Base-by-base conservation (phyloP, 352 stramenopile genomes). In the Globisporangium cylindrosporum region DNA sequence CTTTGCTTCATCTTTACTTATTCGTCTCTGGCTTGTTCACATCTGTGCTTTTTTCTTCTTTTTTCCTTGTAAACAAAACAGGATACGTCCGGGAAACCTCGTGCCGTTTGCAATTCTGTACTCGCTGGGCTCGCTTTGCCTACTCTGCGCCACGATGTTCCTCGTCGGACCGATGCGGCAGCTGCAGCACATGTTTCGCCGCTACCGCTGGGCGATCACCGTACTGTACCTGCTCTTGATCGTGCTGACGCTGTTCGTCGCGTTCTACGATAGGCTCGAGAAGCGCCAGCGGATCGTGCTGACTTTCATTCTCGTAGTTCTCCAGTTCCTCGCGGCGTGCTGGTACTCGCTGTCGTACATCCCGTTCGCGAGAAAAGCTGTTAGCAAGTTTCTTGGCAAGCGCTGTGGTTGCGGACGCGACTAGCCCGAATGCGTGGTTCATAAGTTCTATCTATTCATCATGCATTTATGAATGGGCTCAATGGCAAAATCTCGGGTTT, bases 331-430 rank as follows among this genome's bases (percentile, higher is more conserved):
- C 8, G 71, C 86, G 14, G 83, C 88, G n/a, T 76, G 79, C 20
- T 96, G 88, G 86, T 95, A 96, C 71, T 84, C 63, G 20, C 70
- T 95, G 24, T 82, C 67, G 12, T 95, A 93, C 69, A 93, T 96
- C 62, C 89, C 89, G 15, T 95, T 86, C 70, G 88, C 81, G 34
- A 65, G 84, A 57, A 73, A 91, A 60, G 67, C 62, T 32, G 63
- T 75, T 9, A 57, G 18, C 36, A 72, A 66, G 29, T 46, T 57
- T 27, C 18, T 68, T 46, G 29, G 66, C 4, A 66, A 66, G 27
- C 46, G 38, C n/a, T 69, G 65, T 32, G 58, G 64, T 10, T 34
- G 57, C n/a, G 22, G 14, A 25, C 38, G 27, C 20, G 24, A 32
- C 7, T 53, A 48, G 7, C 14, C 7, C 38, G 38, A 46, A 59